A percentile compares a stretch with the other conserved stretches of the same genome.
Evolutionary conservation across 352 stramenopile species (phyloP).

Genomic region (Peronospora tabacina): DNA sequence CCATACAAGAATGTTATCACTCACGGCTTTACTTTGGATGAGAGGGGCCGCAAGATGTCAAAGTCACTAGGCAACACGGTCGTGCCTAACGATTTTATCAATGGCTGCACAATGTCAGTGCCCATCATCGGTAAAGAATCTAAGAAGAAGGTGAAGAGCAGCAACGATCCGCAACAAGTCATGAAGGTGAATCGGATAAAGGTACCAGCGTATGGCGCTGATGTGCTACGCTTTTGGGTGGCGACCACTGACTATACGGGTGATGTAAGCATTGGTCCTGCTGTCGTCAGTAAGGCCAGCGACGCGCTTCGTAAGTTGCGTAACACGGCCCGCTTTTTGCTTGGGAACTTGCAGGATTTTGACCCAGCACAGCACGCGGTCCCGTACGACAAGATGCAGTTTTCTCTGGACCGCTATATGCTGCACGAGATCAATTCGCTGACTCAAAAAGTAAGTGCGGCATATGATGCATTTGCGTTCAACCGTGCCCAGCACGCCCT

Average conservation of each 20-base stretch:
- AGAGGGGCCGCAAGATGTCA: constrained; percentile 98
- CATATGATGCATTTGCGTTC: constrained; percentile 85
- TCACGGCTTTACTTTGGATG: constrained; percentile 98
- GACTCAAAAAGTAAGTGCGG: constrained; percentile 80
- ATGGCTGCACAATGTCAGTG: constrained; percentile 59
- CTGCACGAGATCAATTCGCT: constrained; percentile 84
- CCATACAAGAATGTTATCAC: constrained; percentile 97
- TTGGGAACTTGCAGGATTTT: constrained; percentile 95
- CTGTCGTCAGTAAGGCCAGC: constrained; percentile 86
- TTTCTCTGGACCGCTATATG: constrained; percentile 94
- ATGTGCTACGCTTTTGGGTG: constrained; percentile 97
- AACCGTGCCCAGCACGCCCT: constrained; percentile 89
- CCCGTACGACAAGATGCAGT: constrained; percentile 75
- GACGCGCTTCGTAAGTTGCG: constrained; percentile 83
- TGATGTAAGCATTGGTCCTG: constrained; percentile 91
- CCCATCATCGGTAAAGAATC: constrained; percentile 11
- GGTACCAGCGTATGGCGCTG: constrained; percentile 89
- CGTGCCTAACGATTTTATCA: constrained; percentile 92
- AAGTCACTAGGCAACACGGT: constrained; percentile 98
- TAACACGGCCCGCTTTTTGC: constrained; percentile 96
- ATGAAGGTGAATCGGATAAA: constrained; percentile 51
- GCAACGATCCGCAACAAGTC: constrained; percentile 58
- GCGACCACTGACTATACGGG: constrained; percentile 94
- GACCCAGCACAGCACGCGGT: constrained; percentile 74
- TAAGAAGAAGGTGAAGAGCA: constrained; percentile 70